phyloP scores from a whole-genome alignment of 305 asterid genomes.

The Plantago coronopus region DNA sequence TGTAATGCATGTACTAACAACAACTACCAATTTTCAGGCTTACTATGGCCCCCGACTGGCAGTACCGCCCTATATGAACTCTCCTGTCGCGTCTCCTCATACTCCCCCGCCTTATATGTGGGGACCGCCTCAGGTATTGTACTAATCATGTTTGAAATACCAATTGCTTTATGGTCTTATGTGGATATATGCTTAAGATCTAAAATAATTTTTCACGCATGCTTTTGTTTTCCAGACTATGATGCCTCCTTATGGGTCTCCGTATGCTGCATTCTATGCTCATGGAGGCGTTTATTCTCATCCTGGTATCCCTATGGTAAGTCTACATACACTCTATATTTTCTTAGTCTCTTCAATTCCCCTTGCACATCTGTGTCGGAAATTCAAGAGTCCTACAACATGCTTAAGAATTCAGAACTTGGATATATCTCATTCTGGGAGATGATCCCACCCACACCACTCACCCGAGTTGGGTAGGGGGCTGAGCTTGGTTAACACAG shows the following conservation, averaged over 20 bases:
- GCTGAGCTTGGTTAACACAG: too few species aligned
- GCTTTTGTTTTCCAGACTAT: conserved; percentile 49
- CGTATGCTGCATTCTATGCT: conserved; percentile 79
- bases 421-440: too few species aligned
- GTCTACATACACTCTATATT: conserved; percentile 18
- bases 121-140: conserved; percentile 88
- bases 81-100: conserved; percentile 73
- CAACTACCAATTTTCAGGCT: conserved; percentile 42
- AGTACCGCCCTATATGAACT: conserved; percentile 72
- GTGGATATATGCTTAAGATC: conserved; percentile 2
- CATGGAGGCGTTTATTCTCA: conserved; percentile 85
- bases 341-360: too few species aligned
- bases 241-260: conserved; percentile 83
- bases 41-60: conserved; percentile 91
- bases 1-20: conserved; percentile 3
- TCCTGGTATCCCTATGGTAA: conserved; percentile 81
- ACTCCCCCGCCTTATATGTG: conserved; percentile 84
- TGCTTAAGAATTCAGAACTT: too few species aligned
- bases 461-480: too few species aligned
- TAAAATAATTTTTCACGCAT: conserved; percentile 5
- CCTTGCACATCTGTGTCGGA: too few species aligned
- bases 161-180: conserved; percentile 7
- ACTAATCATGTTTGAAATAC: not conserved
- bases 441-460: too few species aligned
- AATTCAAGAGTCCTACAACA: too few species aligned